Conservation (phyloP, 495 filamentous ascomycete species). For the Trichoderma parareesei region DNA sequence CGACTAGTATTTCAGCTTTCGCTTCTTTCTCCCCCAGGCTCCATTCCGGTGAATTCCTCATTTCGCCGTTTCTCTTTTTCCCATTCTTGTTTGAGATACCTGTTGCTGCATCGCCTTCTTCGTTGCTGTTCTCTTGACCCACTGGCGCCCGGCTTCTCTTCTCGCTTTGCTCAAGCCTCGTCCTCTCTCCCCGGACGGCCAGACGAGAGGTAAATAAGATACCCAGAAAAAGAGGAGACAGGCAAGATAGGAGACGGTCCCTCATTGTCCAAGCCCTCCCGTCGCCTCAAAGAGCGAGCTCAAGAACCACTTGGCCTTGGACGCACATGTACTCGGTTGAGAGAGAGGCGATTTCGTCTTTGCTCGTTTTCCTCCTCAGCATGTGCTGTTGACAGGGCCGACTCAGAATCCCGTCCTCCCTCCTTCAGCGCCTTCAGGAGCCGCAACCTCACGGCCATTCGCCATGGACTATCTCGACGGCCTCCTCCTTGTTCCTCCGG, state of each 20-base stretch:
- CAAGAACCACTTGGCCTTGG: not conserved
- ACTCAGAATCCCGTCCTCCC: not conserved
- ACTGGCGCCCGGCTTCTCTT: not conserved
- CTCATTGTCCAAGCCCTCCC: not conserved
- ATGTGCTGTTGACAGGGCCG: not conserved
- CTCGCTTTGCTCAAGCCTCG: not conserved
- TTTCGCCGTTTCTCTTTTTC: not conserved
- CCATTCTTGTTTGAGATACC: not conserved
- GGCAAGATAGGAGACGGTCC: slow-evolving; percentile 2
- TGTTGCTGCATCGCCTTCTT: not conserved
- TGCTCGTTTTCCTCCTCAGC: slow-evolving; percentile 4
- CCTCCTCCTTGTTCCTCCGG: slow-evolving; percentile 45
- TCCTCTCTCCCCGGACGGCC: not conserved
- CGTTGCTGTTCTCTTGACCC: slow-evolving; percentile 5
- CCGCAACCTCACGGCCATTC: slow-evolving; percentile 14
- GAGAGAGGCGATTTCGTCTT: slow-evolving; percentile 5
- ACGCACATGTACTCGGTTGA: not conserved
- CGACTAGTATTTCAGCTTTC: slow-evolving; percentile 3
- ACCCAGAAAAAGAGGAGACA: slow-evolving; percentile 4
- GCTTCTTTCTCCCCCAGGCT: not conserved
- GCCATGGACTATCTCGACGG: slow-evolving; percentile 51
- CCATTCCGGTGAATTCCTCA: slow-evolving; percentile 4
- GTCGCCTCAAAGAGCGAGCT: not conserved
- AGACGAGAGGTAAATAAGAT: not conserved
- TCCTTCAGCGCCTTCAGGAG: not conserved